Base-by-base conservation (phyloP, 495 filamentous ascomycete species). In the Aspergillus cavernicola region DNA sequence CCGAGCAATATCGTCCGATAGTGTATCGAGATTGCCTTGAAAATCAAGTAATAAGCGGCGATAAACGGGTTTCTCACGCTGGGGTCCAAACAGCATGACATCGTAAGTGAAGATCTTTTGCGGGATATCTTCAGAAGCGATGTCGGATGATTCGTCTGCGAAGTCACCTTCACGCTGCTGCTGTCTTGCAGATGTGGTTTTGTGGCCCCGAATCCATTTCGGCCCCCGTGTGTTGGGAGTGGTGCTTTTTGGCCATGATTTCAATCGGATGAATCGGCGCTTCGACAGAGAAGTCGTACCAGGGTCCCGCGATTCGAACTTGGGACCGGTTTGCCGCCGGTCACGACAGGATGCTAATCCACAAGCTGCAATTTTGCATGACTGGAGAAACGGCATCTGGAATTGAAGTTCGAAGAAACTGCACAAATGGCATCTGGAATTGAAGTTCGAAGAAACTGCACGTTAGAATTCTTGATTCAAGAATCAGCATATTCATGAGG, bases 371-470 rank as follows among this genome's bases (percentile, higher is more conserved):
- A 10, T 26, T 15, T 50, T 50, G n/a, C n/a, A n/a, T n/a, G n/a
- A n/a, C 6, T 37, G 13, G 39, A n/a, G n/a, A 13, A 50, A 50
- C 7, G 46, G 16, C 46, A 50, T 50, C 36, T 38, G 46, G 46
- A 28, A 23, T 28, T 18, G 29, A 1, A 1, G 1, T 4, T 46
- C 43, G 16, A 3, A 20, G 16, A 13, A 22, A 9, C 15, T 33
- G 29, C 1, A 26, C 11, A 13, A 50, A 50, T 8, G 46, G 16
- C 46, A 50, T 50, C 36, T 38, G 46, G 46, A 28, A 23, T 28
- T 18, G 29, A 1, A 1, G 1, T 4, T 46, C 43, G 16, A 3
- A 20, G 16, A 13, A 22, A 9, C 15, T 33, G 29, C 1, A 22
- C 15, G 12, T 46, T 33, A 46, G 43, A 1, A 10, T 29, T 33